phyloP scores from a whole-genome alignment of 495 filamentous ascomycete genomes.

The Neurospora cerealis region DNA sequence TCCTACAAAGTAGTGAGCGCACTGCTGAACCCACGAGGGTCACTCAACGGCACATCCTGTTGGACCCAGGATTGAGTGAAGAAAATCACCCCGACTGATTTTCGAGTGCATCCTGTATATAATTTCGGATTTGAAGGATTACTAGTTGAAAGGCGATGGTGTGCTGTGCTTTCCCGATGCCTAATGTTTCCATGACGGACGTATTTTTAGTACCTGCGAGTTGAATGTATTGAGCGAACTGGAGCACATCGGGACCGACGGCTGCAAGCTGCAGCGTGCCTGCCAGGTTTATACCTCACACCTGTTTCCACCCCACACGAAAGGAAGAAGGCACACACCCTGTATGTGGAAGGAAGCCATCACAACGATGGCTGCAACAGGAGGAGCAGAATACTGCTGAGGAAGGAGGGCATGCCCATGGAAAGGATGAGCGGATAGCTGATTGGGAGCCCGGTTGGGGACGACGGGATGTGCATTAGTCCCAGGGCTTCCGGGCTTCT shows the following conservation, averaged over 20 bases:
- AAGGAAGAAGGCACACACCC: not conserved
- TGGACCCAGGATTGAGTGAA: not conserved
- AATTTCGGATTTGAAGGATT: not conserved
- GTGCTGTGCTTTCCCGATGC: not conserved
- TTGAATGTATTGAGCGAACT: not conserved
- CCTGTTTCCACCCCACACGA: not conserved
- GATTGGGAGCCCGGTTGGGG: not conserved
- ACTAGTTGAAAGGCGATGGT: not conserved
- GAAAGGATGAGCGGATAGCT: not conserved
- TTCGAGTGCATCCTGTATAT: not conserved
- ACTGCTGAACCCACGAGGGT: not conserved
- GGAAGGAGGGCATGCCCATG: not conserved
- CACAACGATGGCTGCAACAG: not conserved
- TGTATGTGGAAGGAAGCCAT: not conserved
- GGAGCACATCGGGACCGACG: not conserved
- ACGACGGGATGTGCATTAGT: not conserved
- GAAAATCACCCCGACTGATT: not conserved
- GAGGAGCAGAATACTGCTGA: not conserved
- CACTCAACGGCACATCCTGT: not conserved
- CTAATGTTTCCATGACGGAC: not conserved
- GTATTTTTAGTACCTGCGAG: not conserved
- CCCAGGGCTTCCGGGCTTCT: not conserved
- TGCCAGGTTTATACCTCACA: not conserved
- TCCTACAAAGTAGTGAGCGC: not conserved
- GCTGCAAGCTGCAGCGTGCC: not conserved